Evolutionary conservation across 2,329 filamentous ascomycete species (phyloP), one percentile per base, ranked within the genome.

Genomic region (Penicillium thymicola): DNA sequence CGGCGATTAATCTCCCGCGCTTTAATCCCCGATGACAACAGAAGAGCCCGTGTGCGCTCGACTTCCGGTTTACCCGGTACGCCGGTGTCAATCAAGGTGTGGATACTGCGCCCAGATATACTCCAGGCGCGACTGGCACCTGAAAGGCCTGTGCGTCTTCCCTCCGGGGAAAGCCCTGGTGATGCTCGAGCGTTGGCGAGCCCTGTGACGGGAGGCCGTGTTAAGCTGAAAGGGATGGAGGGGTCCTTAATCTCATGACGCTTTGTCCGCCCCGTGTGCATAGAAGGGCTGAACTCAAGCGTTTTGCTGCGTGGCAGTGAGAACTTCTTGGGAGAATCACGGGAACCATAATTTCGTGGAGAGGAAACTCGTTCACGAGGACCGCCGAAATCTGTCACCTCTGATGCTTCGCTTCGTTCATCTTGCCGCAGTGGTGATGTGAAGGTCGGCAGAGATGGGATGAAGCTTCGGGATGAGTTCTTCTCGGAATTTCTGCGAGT

Each of bases 1-100:
- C 88, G 84, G 4, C 86, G 82, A 28, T 81, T 81, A 53, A 97
- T 89, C 68, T 94, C 90, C 67, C 86, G 86, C 0, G 93, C 92
- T 75, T 95, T 96, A 68, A 97, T 87, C n/a, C 92, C 92, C 0
- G 91, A 90, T 60, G 87, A 89, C 23, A 96, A 79, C 40, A 96
- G 83, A 9, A 95, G 79, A 0, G 90, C 84, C 55, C 86, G 83
- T 2, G 92, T 81, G n/a, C 91, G 86, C 16, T 89, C 89, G 51
- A 96, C 82, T 65, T 97, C 93, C n/a, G 84, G 84, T 65, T 82
- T 85, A 10, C 81, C 86, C 30, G 89, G 68, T 3, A 71, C 59
- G 4, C 65, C 72, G 11, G 67, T 72, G 47, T 72, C 72, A 16
- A 68, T 67, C 6, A 70, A 67, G 6, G 66, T 66, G 23, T 76